Base-by-base conservation (phyloP, 179 eudicot genomes). In the Amaranthus tricolor region DNA sequence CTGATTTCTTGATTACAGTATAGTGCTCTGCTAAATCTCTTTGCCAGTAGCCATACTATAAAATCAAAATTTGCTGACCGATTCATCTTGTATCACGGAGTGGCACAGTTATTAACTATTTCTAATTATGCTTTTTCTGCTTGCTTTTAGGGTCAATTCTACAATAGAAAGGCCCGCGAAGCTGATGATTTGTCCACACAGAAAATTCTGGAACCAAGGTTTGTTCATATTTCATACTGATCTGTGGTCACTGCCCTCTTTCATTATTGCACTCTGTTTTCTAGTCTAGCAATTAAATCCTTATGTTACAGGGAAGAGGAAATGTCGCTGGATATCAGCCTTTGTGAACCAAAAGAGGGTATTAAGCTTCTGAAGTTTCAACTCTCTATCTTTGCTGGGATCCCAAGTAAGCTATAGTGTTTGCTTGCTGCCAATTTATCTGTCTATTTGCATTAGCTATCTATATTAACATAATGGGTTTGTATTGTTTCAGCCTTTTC, bases 141-240 rank as follows among this genome's bases (percentile, higher is more conserved):
- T 70, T 71, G 50, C 59, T 72, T 72, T 65, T 71, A 93, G 97
- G 94, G 96, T 74, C 83, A 86, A 68, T 89, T 88, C 73, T 91
- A 71, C 77, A 84, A 75, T 73, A 70, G 44, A 60, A 86, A 85
- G 82, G 94, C 97, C 57, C 78, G 84, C 20, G 94, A 90, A 77
- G 92, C 90, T 68, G 88, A 91, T 84, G 94, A 89, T 69, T 81
- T 70, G 73, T 89, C 97, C 74, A 71, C 77, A 51, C 65, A 85
- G 59, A 89, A 75, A 74, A 79, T 86, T 72, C 66, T 81, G 69
- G 88, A 84, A 76, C 55, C 86, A 76, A 82, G 89, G 97, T 89
- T 71, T 74, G 50, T 16, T 8, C 2, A 67, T 24, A 3, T 4
- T 44, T 24, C 14, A 31, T 31, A 31, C 40, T 14, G 66, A 21